Conservation (phyloP, 176 grass and related monocot species). For the Ampelocalamus luodianensis region DNA sequence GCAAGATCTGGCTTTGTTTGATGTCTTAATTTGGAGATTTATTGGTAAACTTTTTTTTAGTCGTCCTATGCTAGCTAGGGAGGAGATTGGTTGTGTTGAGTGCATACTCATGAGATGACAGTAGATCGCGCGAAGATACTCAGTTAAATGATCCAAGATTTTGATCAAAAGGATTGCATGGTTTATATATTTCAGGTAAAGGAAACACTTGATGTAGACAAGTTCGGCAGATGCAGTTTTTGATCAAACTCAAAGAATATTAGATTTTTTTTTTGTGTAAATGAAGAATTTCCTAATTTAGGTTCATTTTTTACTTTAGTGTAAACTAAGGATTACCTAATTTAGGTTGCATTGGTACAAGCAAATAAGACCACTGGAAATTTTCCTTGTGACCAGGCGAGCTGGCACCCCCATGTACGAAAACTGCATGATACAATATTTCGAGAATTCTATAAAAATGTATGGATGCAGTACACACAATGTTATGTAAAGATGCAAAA, state of each 20-base stretch:
- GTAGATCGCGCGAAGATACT: not conserved
- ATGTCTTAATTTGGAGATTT: not conserved
- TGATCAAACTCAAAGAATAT: not conserved
- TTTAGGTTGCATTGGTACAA: not conserved
- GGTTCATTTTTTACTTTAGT: not conserved
- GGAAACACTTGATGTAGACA: not conserved
- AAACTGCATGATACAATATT: too few relatives aligned
- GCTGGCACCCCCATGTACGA: too few relatives aligned
- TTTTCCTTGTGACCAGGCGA: not conserved
- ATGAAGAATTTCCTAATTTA: not conserved
- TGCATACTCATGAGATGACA: slow-evolving; percentile 29
- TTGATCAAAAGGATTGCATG: not conserved
- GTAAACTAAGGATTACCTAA: not conserved
- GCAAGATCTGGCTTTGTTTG: slow-evolving; percentile 16
- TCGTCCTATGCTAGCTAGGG: not conserved
- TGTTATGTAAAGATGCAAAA: too few relatives aligned
- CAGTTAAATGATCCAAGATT: not conserved
- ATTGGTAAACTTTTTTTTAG: not conserved
- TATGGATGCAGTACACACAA: too few relatives aligned
- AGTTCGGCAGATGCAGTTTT: not conserved
- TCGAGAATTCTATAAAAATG: too few relatives aligned
- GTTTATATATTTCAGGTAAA: slow-evolving; percentile 29
- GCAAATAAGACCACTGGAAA: not conserved
- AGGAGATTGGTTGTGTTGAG: not conserved
- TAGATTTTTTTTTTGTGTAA: too few relatives aligned